Evolutionary conservation across 805 yeast genomes (phyloP), one percentile per base, ranked within the genome.

Genomic region (Groenewaldozyma tartarivorans): DNA sequence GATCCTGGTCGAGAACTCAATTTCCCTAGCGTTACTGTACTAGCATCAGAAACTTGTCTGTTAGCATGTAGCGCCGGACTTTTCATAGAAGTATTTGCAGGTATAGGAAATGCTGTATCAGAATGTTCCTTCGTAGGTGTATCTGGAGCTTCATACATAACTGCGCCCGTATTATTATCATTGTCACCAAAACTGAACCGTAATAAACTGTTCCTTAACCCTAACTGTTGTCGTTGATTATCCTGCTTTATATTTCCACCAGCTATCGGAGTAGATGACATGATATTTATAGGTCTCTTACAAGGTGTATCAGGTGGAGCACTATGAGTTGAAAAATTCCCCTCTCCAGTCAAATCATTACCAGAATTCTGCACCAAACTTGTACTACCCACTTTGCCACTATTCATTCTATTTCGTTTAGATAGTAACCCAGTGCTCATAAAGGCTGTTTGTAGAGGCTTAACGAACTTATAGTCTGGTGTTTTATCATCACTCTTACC

Each of bases 381-480:
- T n/a, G n/a, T n/a, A n/a, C n/a, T n/a, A n/a, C n/a, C n/a, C n/a
- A n/a, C n/a, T 18, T 36, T 29, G 34, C 39, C 22, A 15, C 45
- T 46, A 55, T 58, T 51, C 56, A 65, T 63, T 60, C 59, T 60
- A 35, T 77, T 64, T 61, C 81, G 66, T 57, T 78, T 78, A 30
- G 81, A 75, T 44, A 79, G 60, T 27, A 85, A 62, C 0, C 95
- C 95, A 0, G 83, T 64, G 2, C 88, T 73, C 56, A 75, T 70
- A 59, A 85, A 85, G 13, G 92, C 95, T 0, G 88, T 79, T 56
- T 84, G 94, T 31, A 85, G 67, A 2, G 95, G 95, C 55, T 81
- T 82, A 18, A 82, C 92, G 36, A 76, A 74, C 48, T 76, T 73
- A 59, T 79, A 83, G 31, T 70, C 75, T 1, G 81, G 78, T 0